phyloP scores from a whole-genome alignment of 192 early-diverging fungal species.

The Coemansia sp. region DNA sequence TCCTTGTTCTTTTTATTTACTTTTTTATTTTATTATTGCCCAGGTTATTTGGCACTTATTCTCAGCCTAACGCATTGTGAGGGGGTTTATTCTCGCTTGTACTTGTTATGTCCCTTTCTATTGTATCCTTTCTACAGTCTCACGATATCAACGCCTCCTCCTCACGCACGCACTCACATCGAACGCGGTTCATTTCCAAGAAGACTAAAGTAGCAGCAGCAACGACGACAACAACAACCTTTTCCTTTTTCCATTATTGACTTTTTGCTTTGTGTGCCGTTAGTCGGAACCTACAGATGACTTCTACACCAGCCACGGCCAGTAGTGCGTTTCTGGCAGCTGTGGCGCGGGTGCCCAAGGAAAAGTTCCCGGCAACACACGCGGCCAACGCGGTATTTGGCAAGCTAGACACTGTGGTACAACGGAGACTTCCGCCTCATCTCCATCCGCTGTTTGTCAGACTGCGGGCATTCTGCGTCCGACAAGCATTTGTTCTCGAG shows the following conservation, averaged over 20 bases:
- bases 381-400: slow-evolving; percentile 13
- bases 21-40: slow-evolving; percentile 1
- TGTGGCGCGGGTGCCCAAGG: slow-evolving; percentile 31
- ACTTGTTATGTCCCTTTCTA: neutral
- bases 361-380: slow-evolving; percentile 39
- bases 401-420: slow-evolving; percentile 1
- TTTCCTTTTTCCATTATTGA: too few species aligned
- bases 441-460: slow-evolving; percentile 31
- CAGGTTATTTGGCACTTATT: neutral
- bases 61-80: too few species aligned
- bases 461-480: slow-evolving; percentile 32
- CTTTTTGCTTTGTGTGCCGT: neutral
- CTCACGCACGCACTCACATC: neutral
- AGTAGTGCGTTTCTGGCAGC: slow-evolving; percentile 32
- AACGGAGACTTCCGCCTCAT: slow-evolving; percentile 36
- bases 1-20: slow-evolving; percentile 5
- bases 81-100: neutral
- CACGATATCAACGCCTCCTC: neutral
- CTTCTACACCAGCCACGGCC: slow-evolving; percentile 24
- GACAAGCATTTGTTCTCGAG: slow-evolving; percentile 35
- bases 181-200: neutral
- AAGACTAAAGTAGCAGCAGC: neutral
- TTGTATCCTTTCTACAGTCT: neutral
- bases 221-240: too few species aligned
- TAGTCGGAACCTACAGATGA: neutral